phyloP scores from a whole-genome alignment of 164 flowering plant species.

The Stephania cephalantha region DNA sequence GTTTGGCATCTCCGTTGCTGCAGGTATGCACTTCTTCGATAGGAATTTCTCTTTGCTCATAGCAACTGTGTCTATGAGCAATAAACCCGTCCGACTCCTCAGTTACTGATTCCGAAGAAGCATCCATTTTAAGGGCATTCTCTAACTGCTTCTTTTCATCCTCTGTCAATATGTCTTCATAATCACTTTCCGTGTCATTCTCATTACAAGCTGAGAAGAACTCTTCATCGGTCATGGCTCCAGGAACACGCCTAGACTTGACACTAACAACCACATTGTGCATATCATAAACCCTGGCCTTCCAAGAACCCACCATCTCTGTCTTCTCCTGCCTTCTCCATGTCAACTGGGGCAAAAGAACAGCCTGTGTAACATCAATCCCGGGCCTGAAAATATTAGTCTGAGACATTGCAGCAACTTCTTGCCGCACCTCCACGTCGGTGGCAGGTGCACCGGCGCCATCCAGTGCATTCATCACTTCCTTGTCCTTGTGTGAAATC shows the following conservation, averaged over 20 bases:
- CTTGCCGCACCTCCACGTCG: conserved; percentile 19
- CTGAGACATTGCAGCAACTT: conserved; percentile 20
- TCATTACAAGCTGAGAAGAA: conserved; percentile 14
- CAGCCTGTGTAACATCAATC: conserved; percentile 25
- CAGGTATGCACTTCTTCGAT: conserved; percentile 45
- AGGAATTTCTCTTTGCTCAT: conserved; percentile 52
- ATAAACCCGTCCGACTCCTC: conserved; percentile 42
- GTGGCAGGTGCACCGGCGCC: conserved; percentile 19
- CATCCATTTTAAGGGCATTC: conserved; percentile 67
- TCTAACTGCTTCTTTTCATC: conserved; percentile 86
- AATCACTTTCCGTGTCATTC: conserved; percentile 57
- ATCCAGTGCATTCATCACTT: conserved; percentile 21
- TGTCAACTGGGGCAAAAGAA: conserved; percentile 20
- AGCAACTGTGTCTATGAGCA: conserved; percentile 70
- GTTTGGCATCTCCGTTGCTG: conserved; percentile 48
- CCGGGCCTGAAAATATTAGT: conserved; percentile 22
- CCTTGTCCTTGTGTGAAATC: conserved; percentile 22
- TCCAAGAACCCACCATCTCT: conserved; percentile 24
- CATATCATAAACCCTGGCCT: conserved; percentile 25
- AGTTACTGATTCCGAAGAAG: conserved; percentile 28
- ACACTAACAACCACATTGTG: conserved; percentile 23
- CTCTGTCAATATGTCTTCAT: conserved; percentile 57
- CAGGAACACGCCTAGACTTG: conserved; percentile 24
- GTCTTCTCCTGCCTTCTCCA: conserved; percentile 27
- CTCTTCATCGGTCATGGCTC: conserved; percentile 25